phyloP scores from a whole-genome alignment of 495 filamentous ascomycete species.

The Penicillium pancosmium region DNA sequence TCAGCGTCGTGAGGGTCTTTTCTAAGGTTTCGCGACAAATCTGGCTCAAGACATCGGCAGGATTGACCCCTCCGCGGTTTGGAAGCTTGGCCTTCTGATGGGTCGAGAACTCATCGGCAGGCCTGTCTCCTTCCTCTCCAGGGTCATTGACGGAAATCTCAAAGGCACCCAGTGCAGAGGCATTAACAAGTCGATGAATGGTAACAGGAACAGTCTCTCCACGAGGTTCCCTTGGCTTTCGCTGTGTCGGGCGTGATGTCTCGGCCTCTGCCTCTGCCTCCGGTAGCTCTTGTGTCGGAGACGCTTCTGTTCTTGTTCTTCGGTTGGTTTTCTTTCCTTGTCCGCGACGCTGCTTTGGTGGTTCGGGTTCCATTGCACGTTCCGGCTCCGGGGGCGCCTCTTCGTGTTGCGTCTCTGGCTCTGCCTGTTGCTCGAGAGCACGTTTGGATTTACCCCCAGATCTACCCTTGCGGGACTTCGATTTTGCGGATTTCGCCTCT shows the following conservation, averaged over 20 bases:
- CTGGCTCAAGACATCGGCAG: constrained; percentile 69
- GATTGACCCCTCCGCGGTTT: constrained; percentile 66
- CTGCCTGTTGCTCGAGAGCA: constrained; percentile 10
- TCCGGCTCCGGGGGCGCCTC: constrained; percentile 10
- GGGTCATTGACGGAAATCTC: constrained; percentile 19
- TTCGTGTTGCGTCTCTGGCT: constrained; percentile 8
- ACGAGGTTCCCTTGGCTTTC: constrained; percentile 36
- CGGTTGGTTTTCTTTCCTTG: constrained; percentile 21
- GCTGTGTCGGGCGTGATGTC: constrained; percentile 9
- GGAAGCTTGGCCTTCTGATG: constrained; percentile 41
- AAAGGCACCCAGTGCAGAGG: constrained; percentile 29
- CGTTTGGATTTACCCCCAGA: constrained; percentile 7
- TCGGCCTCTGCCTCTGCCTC: constrained; percentile 22
- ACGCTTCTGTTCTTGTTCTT: constrained; percentile 13
- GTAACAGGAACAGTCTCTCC: constrained; percentile 50
- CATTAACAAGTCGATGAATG: constrained; percentile 47
- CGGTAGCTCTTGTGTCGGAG: constrained; percentile 22
- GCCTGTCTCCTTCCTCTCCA: constrained; percentile 36
- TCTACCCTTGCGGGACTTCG: constrained; percentile 1
- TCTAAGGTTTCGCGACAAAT: constrained; percentile 70
- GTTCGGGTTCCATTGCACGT: constrained; percentile 1
- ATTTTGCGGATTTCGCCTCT: not conserved
- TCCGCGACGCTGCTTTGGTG: constrained; percentile 23
- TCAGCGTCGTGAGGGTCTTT: constrained; percentile 46
- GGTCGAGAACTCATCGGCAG: constrained; percentile 37